These are phyloP conservation scores for Taxawa tesnikishii DNA, from an alignment of 2,329 filamentous ascomycete species.

Conservation along the genomic window DNA sequence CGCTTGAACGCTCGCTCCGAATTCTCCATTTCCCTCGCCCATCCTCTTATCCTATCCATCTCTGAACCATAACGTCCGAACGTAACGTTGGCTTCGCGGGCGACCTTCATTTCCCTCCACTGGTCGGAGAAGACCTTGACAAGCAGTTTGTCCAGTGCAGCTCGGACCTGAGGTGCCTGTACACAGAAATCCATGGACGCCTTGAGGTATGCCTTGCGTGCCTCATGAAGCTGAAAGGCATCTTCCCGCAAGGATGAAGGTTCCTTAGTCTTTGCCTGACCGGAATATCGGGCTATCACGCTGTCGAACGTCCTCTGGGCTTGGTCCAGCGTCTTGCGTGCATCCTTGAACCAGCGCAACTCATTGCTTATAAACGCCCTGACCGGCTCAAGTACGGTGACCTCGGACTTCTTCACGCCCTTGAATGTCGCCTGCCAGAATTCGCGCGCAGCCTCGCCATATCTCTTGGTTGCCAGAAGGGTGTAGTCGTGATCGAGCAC, in stretches of 20 bases:
- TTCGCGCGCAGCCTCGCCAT: constrained; percentile 75
- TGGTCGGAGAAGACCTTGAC: constrained; percentile 76
- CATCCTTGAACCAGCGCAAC: constrained; percentile 75
- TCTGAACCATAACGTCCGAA: constrained; percentile 61
- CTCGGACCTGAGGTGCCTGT: constrained; percentile 72
- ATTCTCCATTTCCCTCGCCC: constrained; percentile 87
- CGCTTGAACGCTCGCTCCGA: constrained; percentile 73
- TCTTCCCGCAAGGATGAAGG: constrained; percentile 84
- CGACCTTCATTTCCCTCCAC: constrained; percentile 71
- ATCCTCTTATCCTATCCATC: constrained; percentile 84
- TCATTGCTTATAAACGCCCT: constrained; percentile 66
- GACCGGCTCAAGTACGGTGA: constrained; percentile 68
- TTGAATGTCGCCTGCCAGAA: constrained; percentile 70
- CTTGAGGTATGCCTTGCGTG: constrained; percentile 78
- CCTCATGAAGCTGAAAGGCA: constrained; percentile 90
- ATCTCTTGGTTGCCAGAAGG: constrained; percentile 69
- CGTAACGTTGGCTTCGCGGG: constrained; percentile 51
- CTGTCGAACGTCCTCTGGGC: constrained; percentile 77
- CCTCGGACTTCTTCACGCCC: constrained; percentile 66
- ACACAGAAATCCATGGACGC: constrained; percentile 90
- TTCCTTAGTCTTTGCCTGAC: constrained; percentile 87
- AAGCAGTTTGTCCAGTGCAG: constrained; percentile 72
- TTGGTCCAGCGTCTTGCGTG: constrained; percentile 60
- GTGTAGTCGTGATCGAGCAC: constrained; percentile 94
- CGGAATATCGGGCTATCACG: constrained; percentile 67